phyloP scores from a whole-genome alignment of 2,329 filamentous ascomycete species.

The Aspergillus ustus region DNA sequence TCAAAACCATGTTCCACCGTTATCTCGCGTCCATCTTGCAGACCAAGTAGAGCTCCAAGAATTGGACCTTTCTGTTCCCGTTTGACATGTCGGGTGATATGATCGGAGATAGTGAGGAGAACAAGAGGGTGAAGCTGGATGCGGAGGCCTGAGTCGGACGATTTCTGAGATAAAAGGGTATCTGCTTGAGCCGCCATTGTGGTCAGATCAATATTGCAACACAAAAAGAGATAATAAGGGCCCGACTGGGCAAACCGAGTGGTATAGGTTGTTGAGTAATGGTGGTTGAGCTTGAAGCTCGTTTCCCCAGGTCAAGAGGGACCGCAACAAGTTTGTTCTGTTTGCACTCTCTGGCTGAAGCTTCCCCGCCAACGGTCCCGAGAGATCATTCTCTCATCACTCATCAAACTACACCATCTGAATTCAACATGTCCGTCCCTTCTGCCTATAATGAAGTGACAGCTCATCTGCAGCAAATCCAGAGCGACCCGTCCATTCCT shows the following conservation, averaged over 20 bases:
- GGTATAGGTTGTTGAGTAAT: background rate
- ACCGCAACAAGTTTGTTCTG: conserved; percentile 37
- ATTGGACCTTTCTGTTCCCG: conserved; percentile 76
- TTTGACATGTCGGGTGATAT: conserved; percentile 87
- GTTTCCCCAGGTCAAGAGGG: conserved; percentile 7
- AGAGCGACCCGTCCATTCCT: conserved; percentile 48
- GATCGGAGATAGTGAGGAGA: conserved; percentile 94
- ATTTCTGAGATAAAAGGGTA: conserved; percentile 68
- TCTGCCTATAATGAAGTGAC: conserved; percentile 42
- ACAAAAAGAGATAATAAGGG: background rate
- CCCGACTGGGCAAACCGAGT: background rate
- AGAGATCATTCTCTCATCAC: background rate
- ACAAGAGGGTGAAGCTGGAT: conserved; percentile 90
- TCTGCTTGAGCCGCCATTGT: conserved; percentile 59
- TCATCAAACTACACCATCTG: background rate
- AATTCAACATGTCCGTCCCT: conserved; percentile 38
- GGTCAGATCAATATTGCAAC: background rate
- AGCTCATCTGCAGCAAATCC: conserved; percentile 51
- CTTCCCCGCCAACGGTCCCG: conserved; percentile 28
- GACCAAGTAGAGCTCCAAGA: conserved; percentile 84
- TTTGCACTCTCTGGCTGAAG: conserved; percentile 31
- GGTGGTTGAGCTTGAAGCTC: conserved; percentile 1
- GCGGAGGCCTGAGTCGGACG: conserved; percentile 75
- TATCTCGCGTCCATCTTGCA: conserved; percentile 87
- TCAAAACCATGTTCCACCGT: conserved; percentile 95